Base-by-base conservation (phyloP, 2,329 filamentous ascomycete genomes). In the Ilyonectria robusta region DNA sequence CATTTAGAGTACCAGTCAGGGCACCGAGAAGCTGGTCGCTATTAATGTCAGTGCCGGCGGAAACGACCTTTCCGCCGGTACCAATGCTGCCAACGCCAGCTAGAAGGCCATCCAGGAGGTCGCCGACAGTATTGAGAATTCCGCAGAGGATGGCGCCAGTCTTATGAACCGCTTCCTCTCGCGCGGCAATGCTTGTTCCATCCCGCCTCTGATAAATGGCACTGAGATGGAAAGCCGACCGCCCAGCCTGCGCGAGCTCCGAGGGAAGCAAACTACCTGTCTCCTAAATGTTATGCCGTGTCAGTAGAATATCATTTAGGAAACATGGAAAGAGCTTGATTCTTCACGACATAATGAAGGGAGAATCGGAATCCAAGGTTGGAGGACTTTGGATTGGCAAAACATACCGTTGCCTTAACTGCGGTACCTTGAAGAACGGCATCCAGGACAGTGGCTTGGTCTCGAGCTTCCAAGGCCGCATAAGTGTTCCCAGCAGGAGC, bases 401-500 rank as follows among this genome's bases (percentile, higher is more conserved):
- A 9, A 33, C 31, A 33, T 33, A 33, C 31, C 4, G 31, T 33
- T 33, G 8, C 8, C 31, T 11, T n/a, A 8, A 53, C 58, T 8
- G 44, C 58, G 46, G 47, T 44, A 6, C 51, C 47, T 19, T n/a
- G 13, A 19, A 44, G 26, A 13, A 29, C 19, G 8, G 31, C 37
- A 46, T 37, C 23, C 13, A 48, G 47, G 10, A 51, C 21, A 31
- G 29, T 31, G 48, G 47, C 58, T 35, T 60, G 40, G 47, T 60
- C 58, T 37, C 58, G 15, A 4, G 48, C 37, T 33, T 47, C 47
- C 26, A 60, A 21, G 13, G 48, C 47, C 29, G 44, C 58, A 23
- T 60, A 60, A 9, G 58, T 60, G 58, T 48, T 60, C 10, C 35
- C 48, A 2, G 58, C 48, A n/a, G 58, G 58, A 40, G 58, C 58